Evolutionary conservation across 352 stramenopile species (phyloP).

Genomic region (Phytopythium sindhum): DNA sequence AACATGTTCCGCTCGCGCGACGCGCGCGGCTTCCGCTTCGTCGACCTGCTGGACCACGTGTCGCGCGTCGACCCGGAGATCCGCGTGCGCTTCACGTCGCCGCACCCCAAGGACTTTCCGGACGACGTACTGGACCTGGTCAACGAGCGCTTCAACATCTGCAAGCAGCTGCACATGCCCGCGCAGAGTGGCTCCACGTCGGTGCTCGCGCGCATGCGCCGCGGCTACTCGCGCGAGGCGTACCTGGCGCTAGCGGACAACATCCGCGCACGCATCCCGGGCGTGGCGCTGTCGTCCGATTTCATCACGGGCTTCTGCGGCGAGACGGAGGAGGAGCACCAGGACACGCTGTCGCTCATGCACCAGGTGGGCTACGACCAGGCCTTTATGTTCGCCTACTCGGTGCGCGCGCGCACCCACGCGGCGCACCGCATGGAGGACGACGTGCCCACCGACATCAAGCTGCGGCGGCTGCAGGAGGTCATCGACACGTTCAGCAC

Average conservation of each 20-base stretch:
- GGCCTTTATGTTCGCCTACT: slow-evolving; percentile 99
- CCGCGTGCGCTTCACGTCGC: slow-evolving; percentile 98
- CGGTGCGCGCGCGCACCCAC: slow-evolving; percentile 94
- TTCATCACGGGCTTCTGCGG: slow-evolving; percentile 99
- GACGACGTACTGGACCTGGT: slow-evolving; percentile 90
- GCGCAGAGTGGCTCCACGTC: slow-evolving; percentile 94
- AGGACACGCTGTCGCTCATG: slow-evolving; percentile 90
- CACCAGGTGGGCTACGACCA: slow-evolving; percentile 92
- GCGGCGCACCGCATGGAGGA: slow-evolving; percentile 94
- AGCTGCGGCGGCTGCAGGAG: slow-evolving; percentile 94
- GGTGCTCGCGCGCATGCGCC: slow-evolving; percentile 91
- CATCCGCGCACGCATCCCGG: slow-evolving; percentile 81
- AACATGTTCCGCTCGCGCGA: slow-evolving; percentile 93
- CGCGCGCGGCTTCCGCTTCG: slow-evolving; percentile 93
- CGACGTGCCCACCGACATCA: slow-evolving; percentile 93
- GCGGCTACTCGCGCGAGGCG: slow-evolving; percentile 95
- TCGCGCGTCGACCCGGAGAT: slow-evolving; percentile 93
- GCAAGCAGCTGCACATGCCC: slow-evolving; percentile 97
- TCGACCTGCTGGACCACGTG: slow-evolving; percentile 95
- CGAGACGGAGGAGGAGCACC: slow-evolving; percentile 97
- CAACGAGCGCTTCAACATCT: slow-evolving; percentile 94
- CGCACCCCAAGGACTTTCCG: slow-evolving; percentile 99
- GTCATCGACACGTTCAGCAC: slow-evolving; percentile 94
- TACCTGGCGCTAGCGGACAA: slow-evolving; percentile 96
- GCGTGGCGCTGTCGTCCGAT: slow-evolving; percentile 91